phyloP scores from a whole-genome alignment of 148 eudicot species.

The Vaccinium myrtillus region DNA sequence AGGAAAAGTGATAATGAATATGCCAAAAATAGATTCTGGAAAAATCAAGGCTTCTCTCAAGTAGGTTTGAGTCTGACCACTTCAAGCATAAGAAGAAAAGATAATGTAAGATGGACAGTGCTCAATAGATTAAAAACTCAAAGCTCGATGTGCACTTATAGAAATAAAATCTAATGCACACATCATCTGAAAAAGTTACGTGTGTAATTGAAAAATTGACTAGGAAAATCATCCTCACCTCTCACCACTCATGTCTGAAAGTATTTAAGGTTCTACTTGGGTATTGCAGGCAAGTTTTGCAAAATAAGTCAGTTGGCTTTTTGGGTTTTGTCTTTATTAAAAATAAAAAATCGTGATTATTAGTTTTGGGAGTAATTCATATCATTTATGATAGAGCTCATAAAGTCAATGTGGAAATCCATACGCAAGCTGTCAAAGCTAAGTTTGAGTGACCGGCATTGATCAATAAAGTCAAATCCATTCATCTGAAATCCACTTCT shows the following conservation, averaged over 20 bases:
- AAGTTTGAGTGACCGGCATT: background rate
- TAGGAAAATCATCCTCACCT: background rate
- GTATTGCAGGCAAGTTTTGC: background rate
- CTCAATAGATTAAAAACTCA: background rate
- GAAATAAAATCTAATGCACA: background rate
- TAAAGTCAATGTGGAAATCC: background rate
- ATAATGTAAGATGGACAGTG: background rate
- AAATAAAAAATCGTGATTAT: no score
- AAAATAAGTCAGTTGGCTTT: no score
- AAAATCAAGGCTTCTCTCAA: slow-evolving; percentile 8
- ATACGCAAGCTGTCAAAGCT: background rate
- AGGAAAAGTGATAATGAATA: background rate
- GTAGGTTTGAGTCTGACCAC: background rate
- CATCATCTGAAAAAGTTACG: background rate
- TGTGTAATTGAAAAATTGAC: background rate
- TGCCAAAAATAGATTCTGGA: background rate
- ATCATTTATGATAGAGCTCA: background rate
- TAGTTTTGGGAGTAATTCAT: background rate
- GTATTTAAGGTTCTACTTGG: background rate
- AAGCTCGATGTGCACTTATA: background rate
- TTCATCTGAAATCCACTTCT: background rate
- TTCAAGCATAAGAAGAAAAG: background rate
- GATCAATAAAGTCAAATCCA: background rate
- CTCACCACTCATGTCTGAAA: background rate
- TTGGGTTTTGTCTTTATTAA: no score